Conservation (phyloP, 129 eudicot genomes). For the Rutidosis leptorrhynchoides region DNA sequence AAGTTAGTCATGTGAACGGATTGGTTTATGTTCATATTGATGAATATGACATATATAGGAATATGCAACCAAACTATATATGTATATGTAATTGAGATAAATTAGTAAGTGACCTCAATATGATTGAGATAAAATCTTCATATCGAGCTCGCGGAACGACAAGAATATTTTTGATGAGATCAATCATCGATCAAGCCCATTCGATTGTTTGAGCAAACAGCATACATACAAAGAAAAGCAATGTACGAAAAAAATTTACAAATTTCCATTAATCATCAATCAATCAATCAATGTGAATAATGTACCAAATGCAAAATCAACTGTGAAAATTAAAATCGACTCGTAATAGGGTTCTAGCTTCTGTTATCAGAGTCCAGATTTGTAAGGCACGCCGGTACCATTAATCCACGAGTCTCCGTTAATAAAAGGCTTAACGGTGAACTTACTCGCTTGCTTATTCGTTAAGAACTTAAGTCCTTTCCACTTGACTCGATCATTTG, state of each 20-base stretch:
- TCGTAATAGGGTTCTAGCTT: not conserved
- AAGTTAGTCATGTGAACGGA: not conserved
- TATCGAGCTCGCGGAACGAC: too few relatives aligned
- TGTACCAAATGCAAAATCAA: not conserved
- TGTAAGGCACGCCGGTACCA: constrained; percentile 7
- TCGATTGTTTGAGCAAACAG: not conserved
- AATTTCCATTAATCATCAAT: not conserved
- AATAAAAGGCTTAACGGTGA: constrained; percentile 17
- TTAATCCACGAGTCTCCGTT: constrained; percentile 21
- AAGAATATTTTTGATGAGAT: too few relatives aligned
- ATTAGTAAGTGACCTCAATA: not conserved
- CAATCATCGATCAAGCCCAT: too few relatives aligned
- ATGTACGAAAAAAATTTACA: not conserved
- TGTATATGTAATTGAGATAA: not conserved
- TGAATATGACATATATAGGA: not conserved
- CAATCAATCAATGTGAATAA: not conserved
- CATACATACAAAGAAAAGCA: not conserved
- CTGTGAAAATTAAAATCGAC: not conserved
- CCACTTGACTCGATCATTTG: constrained; percentile 16
- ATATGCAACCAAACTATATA: not conserved
- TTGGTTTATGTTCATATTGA: not conserved
- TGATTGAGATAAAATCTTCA: not conserved
- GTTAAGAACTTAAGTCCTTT: constrained; percentile 18
- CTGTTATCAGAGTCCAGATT: not conserved
- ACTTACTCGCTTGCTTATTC: constrained; percentile 18